Base-by-base conservation (phyloP, 129 eudicot species). In the Chrysanthemum lavandulifolium region DNA sequence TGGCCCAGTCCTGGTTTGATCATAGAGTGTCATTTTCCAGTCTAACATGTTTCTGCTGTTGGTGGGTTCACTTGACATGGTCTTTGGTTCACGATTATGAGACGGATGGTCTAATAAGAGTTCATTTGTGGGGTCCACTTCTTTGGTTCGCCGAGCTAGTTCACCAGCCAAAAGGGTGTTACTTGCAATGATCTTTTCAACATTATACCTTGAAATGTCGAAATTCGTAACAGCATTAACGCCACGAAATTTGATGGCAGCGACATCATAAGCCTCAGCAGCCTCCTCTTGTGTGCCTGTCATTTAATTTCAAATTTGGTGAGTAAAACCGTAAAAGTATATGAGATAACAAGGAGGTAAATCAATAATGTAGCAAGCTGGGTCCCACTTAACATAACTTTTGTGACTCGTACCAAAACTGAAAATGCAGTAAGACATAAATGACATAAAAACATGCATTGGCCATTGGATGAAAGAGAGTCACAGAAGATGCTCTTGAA, bases 251-350 rank as follows among this genome's bases (percentile, higher is more conserved):
- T 92, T 92, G 0, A 89, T 92, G 19, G 97, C 96, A 2, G 97
- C 97, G 8, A 92, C 83, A 67, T 92, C 97, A 66, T 89, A 92
- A 4, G 97, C 97, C 79, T 92, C 97, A 3, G 97, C 97, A 15
- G 97, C 97, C 81, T 92, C 97, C 79, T 92, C 97, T 85, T 89
- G 97, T 52, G 97, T 92, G 76, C 96, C 97, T 89, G 78, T 55
- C 31, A 64, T 25, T 59, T 53, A 60, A 18, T 1, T 40, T 36
- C 6, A 16, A 13, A 12, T 23, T 15, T 21, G 52, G 66, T 66
- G 47, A 53, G 43, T 31, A 54, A 13, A 56, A 56, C 27, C 23
- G 18, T 11, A 15, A 62, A 40, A 0, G 12, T 4, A 25, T 13
- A 72, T 16, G 43, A 52, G 15, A 29, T 10, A 40, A 40, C 10